Base-by-base conservation (phyloP, 805 yeast species). In the Wickerhamiella kurtzmanii region DNA sequence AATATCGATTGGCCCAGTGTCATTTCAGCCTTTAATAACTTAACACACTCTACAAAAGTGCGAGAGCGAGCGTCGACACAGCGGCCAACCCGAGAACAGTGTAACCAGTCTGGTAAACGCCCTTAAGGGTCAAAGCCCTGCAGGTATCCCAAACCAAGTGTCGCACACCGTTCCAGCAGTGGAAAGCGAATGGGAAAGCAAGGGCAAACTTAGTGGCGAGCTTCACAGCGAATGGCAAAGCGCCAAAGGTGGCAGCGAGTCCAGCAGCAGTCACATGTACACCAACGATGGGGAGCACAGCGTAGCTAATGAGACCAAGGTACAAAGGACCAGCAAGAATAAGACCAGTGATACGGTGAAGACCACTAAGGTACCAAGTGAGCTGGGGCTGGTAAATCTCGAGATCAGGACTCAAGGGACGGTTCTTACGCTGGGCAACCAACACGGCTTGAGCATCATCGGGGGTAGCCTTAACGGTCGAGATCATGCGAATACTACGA, bases 141-240 rank as follows among this genome's bases (percentile, higher is more conserved):
- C 95, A 95, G 46, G 78, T 64, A 65, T 92, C 98, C 98, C 98
- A 92, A 47, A 84, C 61, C 66, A 89, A 70, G 65, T 92, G 98
- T 75, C 98, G 85, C 53, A 89, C 50, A 58, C 97, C 96, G 64
- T 88, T 86, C 63, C 72, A 76, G 42, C 75, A 60, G 67, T 92
- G 98, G 81, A 76, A 87, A 25, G 82, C 82, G 66, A 92, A 86
- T 55, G 96, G 88, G 70, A 76, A 76, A 6, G 92, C 77, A 60
- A 80, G 76, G 37, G 76, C 60, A 44, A 80, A 78, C 72, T 92
- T 92, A 49, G 77, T 68, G 20, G 72, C 69, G 49, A 75, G 56
- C 67, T 87, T 82, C 37, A 74, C 69, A 47, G 70, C 71, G 17
- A 75, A 61, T 39, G 95, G 92, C 53, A 82, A 70, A 18, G 78